Percentiles rank a stretch among this genome's conserved stretches.
Conservation (phyloP, 1,139 yeast genomes). For the Geotrichum macrosporum region DNA sequence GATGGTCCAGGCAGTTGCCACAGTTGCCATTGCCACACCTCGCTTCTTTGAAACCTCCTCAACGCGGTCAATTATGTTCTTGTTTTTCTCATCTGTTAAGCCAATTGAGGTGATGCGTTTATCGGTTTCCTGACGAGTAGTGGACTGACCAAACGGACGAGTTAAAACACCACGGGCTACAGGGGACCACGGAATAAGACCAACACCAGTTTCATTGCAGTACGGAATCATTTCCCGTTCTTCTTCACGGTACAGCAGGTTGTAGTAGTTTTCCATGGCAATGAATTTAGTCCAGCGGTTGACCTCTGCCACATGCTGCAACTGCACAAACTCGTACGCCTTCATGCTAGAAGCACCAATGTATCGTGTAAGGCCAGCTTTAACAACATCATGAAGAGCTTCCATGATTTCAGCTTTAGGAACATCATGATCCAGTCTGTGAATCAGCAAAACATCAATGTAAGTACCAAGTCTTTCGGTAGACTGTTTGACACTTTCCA, state of each 20-base stretch:
- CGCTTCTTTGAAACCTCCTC: conserved; percentile 49
- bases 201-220: conserved; percentile 34
- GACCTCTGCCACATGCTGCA: conserved; percentile 51
- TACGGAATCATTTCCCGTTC: conserved; percentile 57
- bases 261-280: conserved; percentile 57
- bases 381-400: conserved; percentile 51
- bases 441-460: conserved; percentile 74
- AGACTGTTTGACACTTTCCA: conserved; percentile 49
- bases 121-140: not conserved
- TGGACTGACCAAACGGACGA: conserved; percentile 36
- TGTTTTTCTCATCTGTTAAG: conserved; percentile 30
- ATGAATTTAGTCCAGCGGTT: conserved; percentile 53
- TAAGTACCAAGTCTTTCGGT: conserved; percentile 64
- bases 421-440: conserved; percentile 47
- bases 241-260: conserved; percentile 54
- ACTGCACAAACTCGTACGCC: conserved; percentile 42
- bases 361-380: conserved; percentile 48
- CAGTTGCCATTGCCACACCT: conserved; percentile 48
- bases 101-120: not conserved
- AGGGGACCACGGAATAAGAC: conserved; percentile 52
- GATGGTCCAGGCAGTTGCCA: conserved; percentile 54
- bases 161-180: conserved; percentile 48
- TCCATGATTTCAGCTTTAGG: conserved; percentile 52
- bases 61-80: conserved; percentile 47
- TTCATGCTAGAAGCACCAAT: conserved; percentile 58